Percentiles rank a stretch among this genome's conserved stretches.
Conservation (phyloP, 2,329 filamentous ascomycete genomes). For the Coleophoma crateriformis region DNA sequence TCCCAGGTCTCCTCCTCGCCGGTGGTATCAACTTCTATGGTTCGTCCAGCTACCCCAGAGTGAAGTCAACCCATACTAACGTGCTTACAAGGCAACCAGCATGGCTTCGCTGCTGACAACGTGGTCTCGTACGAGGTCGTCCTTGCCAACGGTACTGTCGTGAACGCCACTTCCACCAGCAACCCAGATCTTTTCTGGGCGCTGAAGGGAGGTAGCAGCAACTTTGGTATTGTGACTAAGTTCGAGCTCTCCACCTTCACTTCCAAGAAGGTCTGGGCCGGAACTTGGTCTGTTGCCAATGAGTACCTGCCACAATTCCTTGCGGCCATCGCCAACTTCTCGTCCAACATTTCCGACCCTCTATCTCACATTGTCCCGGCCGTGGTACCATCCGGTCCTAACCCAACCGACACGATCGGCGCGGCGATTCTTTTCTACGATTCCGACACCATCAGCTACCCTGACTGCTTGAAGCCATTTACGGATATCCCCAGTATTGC, state of each 20-base stretch:
- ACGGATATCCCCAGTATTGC: constrained; percentile 28
- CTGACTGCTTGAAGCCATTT: constrained; percentile 28
- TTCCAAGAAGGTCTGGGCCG: constrained; percentile 10
- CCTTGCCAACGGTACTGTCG: constrained; percentile 40
- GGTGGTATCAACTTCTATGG: constrained; percentile 4
- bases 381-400: constrained; percentile 8
- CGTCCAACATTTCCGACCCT: constrained; percentile 16
- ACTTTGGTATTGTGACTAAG: constrained; percentile 46
- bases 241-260: constrained; percentile 35
- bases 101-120: constrained; percentile 41
- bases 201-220: constrained; percentile 49
- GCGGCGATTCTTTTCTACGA: constrained; percentile 33
- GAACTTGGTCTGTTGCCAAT: constrained; percentile 15
- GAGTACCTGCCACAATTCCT: constrained; percentile 14
- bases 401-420: constrained; percentile 19
- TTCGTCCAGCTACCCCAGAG: background rate
- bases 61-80: background rate
- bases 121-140: constrained; percentile 43
- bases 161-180: constrained; percentile 34
- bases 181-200: constrained; percentile 46
- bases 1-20: constrained; percentile 5
- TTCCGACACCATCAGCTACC: constrained; percentile 23
- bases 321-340: constrained; percentile 17
- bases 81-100: background rate
- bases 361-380: constrained; percentile 18